Evolutionary conservation across 192 early-diverging fungal genomes (phyloP).

Genomic region (Radiomyces spectabilis): DNA sequence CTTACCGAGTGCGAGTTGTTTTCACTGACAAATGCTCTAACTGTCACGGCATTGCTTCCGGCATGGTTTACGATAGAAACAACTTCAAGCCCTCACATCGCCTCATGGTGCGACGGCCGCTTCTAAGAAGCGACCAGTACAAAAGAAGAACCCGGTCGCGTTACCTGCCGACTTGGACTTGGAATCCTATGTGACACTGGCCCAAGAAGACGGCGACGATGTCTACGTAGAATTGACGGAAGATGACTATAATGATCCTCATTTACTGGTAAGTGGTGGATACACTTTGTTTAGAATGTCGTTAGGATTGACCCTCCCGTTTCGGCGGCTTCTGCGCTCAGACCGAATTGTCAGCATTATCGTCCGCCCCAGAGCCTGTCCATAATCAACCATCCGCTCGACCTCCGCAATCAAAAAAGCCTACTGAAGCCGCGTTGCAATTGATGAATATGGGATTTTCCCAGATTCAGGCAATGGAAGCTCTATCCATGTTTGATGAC

Average conservation of each 20-base stretch:
- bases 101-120: conserved; percentile 2
- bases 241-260: conserved; percentile 69
- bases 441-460: conserved; percentile 71
- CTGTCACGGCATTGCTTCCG: neutral
- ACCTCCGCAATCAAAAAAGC: neutral
- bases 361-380: neutral
- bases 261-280: conserved; percentile 43
- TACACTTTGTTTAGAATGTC: neutral
- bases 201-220: conserved; percentile 44
- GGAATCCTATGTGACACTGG: conserved; percentile 16
- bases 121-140: conserved; percentile 12
- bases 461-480: conserved; percentile 54
- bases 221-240: conserved; percentile 62
- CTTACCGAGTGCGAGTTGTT: neutral
- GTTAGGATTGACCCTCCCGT: neutral
- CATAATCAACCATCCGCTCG: neutral
- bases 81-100: conserved; percentile 36
- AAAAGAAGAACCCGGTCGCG: conserved; percentile 1
- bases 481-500: conserved; percentile 63
- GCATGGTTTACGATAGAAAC: conserved; percentile 21
- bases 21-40: neutral
- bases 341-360: neutral
- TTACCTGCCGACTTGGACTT: conserved; percentile 10
- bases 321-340: conserved; percentile 26
- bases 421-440: conserved; percentile 32